Conservation (phyloP, 129 eudicot genomes). For the Chrysanthemum lavandulifolium region DNA sequence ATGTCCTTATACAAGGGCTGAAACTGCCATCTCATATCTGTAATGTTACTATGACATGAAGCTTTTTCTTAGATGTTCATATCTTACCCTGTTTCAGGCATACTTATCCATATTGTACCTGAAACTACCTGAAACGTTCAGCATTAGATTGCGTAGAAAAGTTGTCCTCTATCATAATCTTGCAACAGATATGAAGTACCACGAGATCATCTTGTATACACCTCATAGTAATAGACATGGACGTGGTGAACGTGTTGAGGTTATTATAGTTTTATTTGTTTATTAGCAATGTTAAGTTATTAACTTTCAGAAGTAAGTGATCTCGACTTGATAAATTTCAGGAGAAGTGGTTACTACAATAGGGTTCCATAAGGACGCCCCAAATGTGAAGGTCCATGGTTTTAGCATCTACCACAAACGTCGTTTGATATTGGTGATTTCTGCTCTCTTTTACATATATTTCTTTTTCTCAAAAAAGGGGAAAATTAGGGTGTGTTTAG, state of each 20-base stretch:
- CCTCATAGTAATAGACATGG: slow-evolving; percentile 40
- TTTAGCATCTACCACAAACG: slow-evolving; percentile 55
- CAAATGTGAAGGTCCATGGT: slow-evolving; percentile 49
- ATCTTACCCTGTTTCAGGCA: slow-evolving; percentile 35
- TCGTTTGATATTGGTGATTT: slow-evolving; percentile 51
- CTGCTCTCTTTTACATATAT: not conserved
- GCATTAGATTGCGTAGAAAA: slow-evolving; percentile 40
- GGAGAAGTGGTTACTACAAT: slow-evolving; percentile 43
- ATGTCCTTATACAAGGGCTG: not conserved
- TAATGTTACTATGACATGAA: too few relatives aligned
- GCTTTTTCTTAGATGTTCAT: not conserved
- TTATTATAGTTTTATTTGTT: slow-evolving; percentile 2
- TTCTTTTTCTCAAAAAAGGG: not conserved
- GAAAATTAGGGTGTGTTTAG: not conserved
- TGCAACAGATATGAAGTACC: slow-evolving; percentile 46
- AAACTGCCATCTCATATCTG: not conserved
- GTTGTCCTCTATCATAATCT: slow-evolving; percentile 46
- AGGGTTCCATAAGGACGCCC: slow-evolving; percentile 61
- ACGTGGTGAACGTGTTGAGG: not conserved
- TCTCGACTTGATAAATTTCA: slow-evolving; percentile 19
- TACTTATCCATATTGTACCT: slow-evolving; percentile 57
- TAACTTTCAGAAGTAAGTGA: not conserved
- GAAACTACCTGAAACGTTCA: slow-evolving; percentile 39
- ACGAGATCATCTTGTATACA: slow-evolving; percentile 46
- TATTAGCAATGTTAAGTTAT: not conserved